Percentiles rank a stretch among this genome's conserved stretches.
Conservation (phyloP, 129 eudicot genomes). For the Glebionis coronaria region DNA sequence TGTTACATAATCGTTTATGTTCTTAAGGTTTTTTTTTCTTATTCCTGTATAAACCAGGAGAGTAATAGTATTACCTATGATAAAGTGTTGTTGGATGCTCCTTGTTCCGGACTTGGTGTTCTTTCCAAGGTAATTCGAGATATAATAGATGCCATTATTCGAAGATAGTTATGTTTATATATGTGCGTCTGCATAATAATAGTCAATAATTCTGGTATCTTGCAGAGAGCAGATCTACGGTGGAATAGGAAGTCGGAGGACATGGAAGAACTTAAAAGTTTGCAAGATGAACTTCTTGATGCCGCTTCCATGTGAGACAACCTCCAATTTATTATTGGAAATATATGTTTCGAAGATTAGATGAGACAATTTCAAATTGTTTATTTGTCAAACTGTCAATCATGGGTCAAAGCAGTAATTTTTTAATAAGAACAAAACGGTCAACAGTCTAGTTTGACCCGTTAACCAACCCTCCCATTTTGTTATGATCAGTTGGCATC, state of each 20-base stretch:
- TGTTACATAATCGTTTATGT: neutral
- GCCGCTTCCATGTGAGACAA: conserved; percentile 74
- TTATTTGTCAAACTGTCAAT: neutral
- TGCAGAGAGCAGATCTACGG: conserved; percentile 88
- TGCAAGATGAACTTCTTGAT: conserved; percentile 89
- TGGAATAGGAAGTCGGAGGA: conserved; percentile 95
- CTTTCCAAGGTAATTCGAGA: conserved; percentile 70
- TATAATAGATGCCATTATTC: neutral
- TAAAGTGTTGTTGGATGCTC: conserved; percentile 93
- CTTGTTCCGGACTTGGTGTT: conserved; percentile 96
- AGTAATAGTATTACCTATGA: conserved; percentile 38
- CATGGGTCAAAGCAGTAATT: neutral
- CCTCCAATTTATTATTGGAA: neutral
- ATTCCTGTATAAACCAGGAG: conserved; percentile 33
- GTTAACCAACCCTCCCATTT: neutral
- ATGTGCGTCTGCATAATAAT: neutral
- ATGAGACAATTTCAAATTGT: neutral
- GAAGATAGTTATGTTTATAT: neutral
- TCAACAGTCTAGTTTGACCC: conserved; percentile 4
- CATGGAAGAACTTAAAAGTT: conserved; percentile 72
- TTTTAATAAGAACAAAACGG: neutral
- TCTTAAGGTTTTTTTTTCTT: neutral
- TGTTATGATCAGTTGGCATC: neutral
- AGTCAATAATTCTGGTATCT: neutral
- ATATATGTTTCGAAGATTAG: neutral